A percentile compares a stretch with the other conserved stretches of the same genome.
These are phyloP conservation scores for Nigrospora osmanthi DNA, from an alignment of 2,329 filamentous ascomycete genomes.

Conservation along the genomic window DNA sequence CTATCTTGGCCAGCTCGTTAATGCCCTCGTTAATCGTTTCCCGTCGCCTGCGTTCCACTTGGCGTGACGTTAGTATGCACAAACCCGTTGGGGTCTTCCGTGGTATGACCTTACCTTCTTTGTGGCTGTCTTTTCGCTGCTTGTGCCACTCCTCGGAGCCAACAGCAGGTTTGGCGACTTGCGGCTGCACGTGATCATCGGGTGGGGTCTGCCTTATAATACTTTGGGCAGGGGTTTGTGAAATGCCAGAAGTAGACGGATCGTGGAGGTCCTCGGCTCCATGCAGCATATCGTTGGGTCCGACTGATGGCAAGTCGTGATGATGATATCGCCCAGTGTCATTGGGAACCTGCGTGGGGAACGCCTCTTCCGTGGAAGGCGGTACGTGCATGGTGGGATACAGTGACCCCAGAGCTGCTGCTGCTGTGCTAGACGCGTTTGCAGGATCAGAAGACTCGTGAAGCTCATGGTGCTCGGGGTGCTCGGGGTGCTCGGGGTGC, in stretches of 20 bases:
- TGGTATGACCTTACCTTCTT: conserved; percentile 64
- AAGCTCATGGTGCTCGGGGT: conserved; percentile 23
- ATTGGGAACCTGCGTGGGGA: conserved; percentile 41
- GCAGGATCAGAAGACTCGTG: conserved; percentile 39
- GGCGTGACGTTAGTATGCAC: background rate
- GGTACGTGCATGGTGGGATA: conserved; percentile 53
- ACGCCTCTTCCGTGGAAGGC: conserved; percentile 50
- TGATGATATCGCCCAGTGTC: conserved; percentile 27
- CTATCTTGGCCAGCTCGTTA: conserved; percentile 95
- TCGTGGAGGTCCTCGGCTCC: conserved; percentile 23
- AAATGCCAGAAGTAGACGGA: conserved; percentile 15
- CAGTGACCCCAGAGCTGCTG: conserved; percentile 49
- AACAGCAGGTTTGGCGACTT: conserved; percentile 71
- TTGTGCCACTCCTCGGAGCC: conserved; percentile 98
- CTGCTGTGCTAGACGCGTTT: conserved; percentile 51
- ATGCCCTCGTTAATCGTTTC: conserved; percentile 99
- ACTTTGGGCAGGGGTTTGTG: conserved; percentile 25
- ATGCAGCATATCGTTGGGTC: conserved; percentile 25
- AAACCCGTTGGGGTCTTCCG: background rate
- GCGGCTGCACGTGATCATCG: conserved; percentile 29
- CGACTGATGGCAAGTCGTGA: conserved; percentile 17
- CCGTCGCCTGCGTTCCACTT: conserved; percentile 90
- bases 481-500: conserved; percentile 1
- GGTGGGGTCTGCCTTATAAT: conserved; percentile 25
- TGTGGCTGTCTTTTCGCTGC: conserved; percentile 94